Conservation (phyloP, 768 basidiomycete genomes). For the Mycena vulgaris region DNA sequence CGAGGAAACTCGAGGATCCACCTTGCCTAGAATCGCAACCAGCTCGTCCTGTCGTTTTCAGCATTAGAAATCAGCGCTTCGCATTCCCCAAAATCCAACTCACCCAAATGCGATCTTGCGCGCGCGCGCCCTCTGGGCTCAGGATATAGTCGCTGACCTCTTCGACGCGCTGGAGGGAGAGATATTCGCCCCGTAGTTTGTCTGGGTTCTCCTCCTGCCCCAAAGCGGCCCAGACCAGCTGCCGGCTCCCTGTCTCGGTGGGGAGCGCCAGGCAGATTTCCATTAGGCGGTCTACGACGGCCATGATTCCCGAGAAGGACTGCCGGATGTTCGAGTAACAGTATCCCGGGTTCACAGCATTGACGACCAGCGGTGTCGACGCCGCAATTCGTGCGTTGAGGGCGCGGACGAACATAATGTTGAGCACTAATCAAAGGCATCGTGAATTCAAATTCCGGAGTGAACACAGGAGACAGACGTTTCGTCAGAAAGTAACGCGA, state of each 20-base stretch:
- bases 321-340: conserved; percentile 37
- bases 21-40: conserved; percentile 11
- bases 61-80: neutral
- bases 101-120: conserved; percentile 51
- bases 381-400: conserved; percentile 33
- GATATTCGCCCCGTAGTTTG: conserved; percentile 49
- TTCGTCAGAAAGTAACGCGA: conserved; percentile 38
- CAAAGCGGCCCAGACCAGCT: conserved; percentile 52
- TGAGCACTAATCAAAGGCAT: conserved; percentile 37
- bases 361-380: conserved; percentile 37
- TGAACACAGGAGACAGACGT: conserved; percentile 12
- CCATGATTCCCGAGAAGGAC: conserved; percentile 12
- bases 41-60: conserved; percentile 16
- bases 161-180: conserved; percentile 41
- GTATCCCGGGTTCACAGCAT: conserved; percentile 42
- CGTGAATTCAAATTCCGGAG: neutral
- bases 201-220: conserved; percentile 40
- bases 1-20: conserved; percentile 11
- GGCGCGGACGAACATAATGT: conserved; percentile 42
- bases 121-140: conserved; percentile 43
- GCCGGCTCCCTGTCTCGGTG: conserved; percentile 44
- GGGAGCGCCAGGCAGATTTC: conserved; percentile 34
- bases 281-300: conserved; percentile 26
- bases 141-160: conserved; percentile 49
- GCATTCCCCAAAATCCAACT: neutral